phyloP scores from a whole-genome alignment of 1,284 basidiomycete genomes.

The Leccinum pseudoinsigne region DNA sequence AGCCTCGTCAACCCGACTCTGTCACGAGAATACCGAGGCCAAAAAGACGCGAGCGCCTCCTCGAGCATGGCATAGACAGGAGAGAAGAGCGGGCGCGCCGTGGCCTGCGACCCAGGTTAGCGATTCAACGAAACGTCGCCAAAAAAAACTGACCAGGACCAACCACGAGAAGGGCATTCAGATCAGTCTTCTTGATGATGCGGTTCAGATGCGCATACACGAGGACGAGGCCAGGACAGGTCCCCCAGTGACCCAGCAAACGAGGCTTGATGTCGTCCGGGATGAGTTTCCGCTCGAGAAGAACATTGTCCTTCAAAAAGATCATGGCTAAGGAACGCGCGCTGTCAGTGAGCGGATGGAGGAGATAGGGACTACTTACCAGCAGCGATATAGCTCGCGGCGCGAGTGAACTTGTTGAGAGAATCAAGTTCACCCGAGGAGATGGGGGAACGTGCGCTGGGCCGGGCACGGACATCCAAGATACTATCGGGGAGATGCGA shows the following conservation, averaged over 20 bases:
- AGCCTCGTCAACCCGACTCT: constrained; percentile 64
- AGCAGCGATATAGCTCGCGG: constrained; percentile 66
- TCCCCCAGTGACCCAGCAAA: constrained; percentile 78
- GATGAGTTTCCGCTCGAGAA: constrained; percentile 60
- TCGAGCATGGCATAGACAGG: constrained; percentile 76
- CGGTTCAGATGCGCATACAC: constrained; percentile 82
- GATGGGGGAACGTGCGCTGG: constrained; percentile 45
- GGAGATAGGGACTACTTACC: constrained; percentile 35
- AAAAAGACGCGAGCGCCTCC: constrained; percentile 73
- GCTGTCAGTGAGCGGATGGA: constrained; percentile 2
- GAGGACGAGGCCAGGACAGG: constrained; percentile 76
- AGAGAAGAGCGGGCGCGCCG: constrained; percentile 80
- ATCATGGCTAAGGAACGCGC: constrained; percentile 59
- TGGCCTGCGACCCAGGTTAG: constrained; percentile 47
- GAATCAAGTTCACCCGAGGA: constrained; percentile 48
- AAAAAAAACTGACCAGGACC: constrained; percentile 51
- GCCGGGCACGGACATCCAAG: constrained; percentile 44
- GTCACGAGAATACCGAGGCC: constrained; percentile 70
- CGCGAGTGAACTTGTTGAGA: constrained; percentile 54
- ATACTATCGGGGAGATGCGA: constrained; percentile 57
- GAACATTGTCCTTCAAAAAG: constrained; percentile 75
- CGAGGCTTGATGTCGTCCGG: constrained; percentile 76
- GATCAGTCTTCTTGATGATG: constrained; percentile 61
- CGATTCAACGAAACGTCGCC: neutral
- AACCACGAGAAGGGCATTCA: constrained; percentile 70